Base-by-base conservation (phyloP, 805 yeast genomes). In the Metschnikowia lachancei region DNA sequence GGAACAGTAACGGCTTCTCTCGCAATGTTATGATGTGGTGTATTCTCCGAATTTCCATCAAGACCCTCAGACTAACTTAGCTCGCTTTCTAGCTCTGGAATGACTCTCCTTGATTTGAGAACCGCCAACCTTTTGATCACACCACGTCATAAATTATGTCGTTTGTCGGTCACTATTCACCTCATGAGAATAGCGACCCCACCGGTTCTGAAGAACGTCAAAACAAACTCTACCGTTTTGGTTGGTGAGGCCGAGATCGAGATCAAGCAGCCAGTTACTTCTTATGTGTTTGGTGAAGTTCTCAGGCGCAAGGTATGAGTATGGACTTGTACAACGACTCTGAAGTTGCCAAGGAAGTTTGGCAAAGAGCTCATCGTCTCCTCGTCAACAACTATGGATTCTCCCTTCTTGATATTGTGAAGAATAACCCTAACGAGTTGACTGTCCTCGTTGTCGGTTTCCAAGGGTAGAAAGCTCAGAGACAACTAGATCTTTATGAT, bases 251-350 rank as follows among this genome's bases (percentile, higher is more conserved):
- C 99, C 46, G 99, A 94, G 75, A 91, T 95, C 62, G 98, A n/a
- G n/a, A n/a, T n/a, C n/a, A n/a, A 94, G 60, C 99, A 94, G 75
- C 99, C 99, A 29, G 86, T 85, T 44, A 87, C 98, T 36, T 85
- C 99, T 17, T 94, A 87, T 67, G 96, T 94, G 48, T 94, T 95
- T 75, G 95, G 99, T 55, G 99, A 78, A 99, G 99, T 69, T 92
- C 99, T 51, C 99, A 94, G 74, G 99, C 94, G 71, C 99, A 95
- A 76, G 97, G 97, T 67, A 94, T 94, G 99, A 99, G 99, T 78
- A 94, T 94, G 99, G 99, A 94, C 69, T 80, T 94, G 65, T 94
- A 94, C 70, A 83, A 83, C 55, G 78, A 86, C 35, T 87, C 96
- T 41, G 90, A 81, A 26, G 97, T 94, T 66, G 99, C 99, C 44